Base-by-base conservation (phyloP, 164 flowering plant species). In the Taxillus chinensis region DNA sequence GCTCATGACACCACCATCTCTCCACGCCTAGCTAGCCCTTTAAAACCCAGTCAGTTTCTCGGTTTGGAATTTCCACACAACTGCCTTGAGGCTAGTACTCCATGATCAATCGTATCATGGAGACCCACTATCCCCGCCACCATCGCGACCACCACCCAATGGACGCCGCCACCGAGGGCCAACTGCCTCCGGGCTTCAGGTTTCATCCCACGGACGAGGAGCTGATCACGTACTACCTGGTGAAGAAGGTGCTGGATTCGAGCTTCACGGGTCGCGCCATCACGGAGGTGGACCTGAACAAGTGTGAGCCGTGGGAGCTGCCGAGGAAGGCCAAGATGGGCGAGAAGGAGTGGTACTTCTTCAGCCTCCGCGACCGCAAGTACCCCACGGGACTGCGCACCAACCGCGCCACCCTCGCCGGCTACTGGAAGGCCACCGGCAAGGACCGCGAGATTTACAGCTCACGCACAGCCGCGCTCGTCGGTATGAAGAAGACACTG, bases 381-480 rank as follows among this genome's bases (percentile, higher is more conserved):
- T 90, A 92, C 70, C 98, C 96, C 8, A 92, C 98, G 0, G 98
- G 98, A 8, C 79, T 90, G 4, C 61, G 98, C 54, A 92, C 96
- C 1, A 90, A 92, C 79, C 63, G 98, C 42, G 98, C 98, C 0
- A 93, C 98, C 0, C 92, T 83, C 58, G 92, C 98, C 8, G 98
- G 98, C 10, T 93, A 93, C 74, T 93, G 99, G 99, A 93, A 93
- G 62, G 96, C 99, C 5, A 93, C 99, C 0, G 98, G 98, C 4
- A 92, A 92, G 45, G 98, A 92, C 61, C 73, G 97, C 63, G 97
- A 92, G 85, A 92, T 92, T 66, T 86, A 75, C 80, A 86, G 97
- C 71, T 85, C 89, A 5, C 88, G 80, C 60, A 86, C 82, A 0
- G 65, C 74, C 42, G 67, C 86, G 0, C 80, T 93, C 11, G 92